Base-by-base conservation (phyloP, 495 filamentous ascomycete species). In the Elaphomyces granulatus region DNA sequence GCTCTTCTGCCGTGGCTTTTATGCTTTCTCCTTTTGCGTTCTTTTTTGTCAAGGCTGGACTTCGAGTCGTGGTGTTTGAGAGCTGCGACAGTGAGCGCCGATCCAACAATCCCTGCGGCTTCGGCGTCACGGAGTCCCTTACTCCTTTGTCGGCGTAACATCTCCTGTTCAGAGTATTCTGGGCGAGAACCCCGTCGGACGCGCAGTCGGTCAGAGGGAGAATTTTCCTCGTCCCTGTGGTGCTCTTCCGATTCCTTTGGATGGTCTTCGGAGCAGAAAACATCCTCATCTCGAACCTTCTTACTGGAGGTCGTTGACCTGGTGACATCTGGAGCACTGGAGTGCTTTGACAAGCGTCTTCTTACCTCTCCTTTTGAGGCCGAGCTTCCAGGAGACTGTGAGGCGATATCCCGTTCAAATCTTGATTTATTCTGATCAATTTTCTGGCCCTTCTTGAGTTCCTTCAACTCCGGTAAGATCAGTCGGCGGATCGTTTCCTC, bases 401-500 rank as follows among this genome's bases (percentile, higher is more conserved):
- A 81, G 34, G 72, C 72, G 37, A 73, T 64, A 20, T 70, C 64
- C 7, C 66, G 64, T n/a, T 82, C 78, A 41, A 73, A 78, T 37
- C 73, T 77, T 43, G 59, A 60, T n/a, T 58, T 64, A 47, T 75
- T 78, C 39, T 69, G 57, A 36, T 74, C 71, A 26, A 71, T 66
- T 44, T 79, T 85, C 53, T 92, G 83, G 49, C 93, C 84, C 51
- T 83, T 75, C 59, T 94, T 95, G 34, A 96, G 67, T 20, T 83
- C 83, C 38, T 84, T 85, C 34, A 98, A 67, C 54, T 98, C 88
- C 0, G 90, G 92, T 1, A 96, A 61, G 36, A 96, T 94, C 36
- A 96, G 64, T 33, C 87, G 74, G 36, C 83, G 80, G 47, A 98
- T 96, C 15, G 90, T 86, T 63, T 95, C 88, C 58, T 96, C 88